These are phyloP conservation scores for Aspergillus heteromorphus DNA, from an alignment of 495 filamentous ascomycete species.

Conservation along the genomic window DNA sequence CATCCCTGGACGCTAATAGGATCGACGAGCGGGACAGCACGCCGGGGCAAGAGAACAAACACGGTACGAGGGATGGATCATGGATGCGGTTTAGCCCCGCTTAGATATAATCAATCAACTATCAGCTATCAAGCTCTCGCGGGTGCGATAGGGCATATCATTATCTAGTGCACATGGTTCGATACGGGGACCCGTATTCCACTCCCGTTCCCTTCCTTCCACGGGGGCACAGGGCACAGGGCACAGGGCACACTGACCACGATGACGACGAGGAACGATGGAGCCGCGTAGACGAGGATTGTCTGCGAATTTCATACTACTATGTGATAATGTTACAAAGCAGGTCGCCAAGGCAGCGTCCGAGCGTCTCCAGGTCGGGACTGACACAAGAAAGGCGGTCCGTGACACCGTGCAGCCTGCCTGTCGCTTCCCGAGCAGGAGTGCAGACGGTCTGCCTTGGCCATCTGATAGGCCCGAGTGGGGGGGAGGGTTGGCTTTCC, in stretches of 20 bases:
- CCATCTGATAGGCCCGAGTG: constrained; percentile 10
- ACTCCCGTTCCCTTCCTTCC: no score
- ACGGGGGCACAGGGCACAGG: no score
- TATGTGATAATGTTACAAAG: no score
- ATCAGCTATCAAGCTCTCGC: no score
- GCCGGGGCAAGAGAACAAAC: background rate
- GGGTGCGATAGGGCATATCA: no score
- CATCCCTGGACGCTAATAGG: background rate
- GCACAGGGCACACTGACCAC: no score
- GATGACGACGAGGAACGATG: background rate
- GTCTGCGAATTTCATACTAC: no score
- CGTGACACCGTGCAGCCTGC: constrained; percentile 24
- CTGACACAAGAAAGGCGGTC: constrained; percentile 24
- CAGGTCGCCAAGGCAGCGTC: background rate
- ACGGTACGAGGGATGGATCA: background rate
- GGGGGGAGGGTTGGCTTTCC: no score
- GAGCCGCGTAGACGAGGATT: background rate
- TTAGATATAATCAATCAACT: no score
- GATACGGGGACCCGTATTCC: no score
- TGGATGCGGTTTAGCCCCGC: background rate
- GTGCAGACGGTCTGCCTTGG: constrained; percentile 4
- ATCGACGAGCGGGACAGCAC: constrained; percentile 1
- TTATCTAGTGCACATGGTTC: no score
- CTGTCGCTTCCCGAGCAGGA: constrained; percentile 21
- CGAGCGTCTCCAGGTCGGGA: constrained; percentile 10